A percentile compares a stretch with the other conserved stretches of the same genome.
These are phyloP conservation scores for Tolypocladium inflatum DNA, from an alignment of 2,329 filamentous ascomycete species.

Conservation along the genomic window DNA sequence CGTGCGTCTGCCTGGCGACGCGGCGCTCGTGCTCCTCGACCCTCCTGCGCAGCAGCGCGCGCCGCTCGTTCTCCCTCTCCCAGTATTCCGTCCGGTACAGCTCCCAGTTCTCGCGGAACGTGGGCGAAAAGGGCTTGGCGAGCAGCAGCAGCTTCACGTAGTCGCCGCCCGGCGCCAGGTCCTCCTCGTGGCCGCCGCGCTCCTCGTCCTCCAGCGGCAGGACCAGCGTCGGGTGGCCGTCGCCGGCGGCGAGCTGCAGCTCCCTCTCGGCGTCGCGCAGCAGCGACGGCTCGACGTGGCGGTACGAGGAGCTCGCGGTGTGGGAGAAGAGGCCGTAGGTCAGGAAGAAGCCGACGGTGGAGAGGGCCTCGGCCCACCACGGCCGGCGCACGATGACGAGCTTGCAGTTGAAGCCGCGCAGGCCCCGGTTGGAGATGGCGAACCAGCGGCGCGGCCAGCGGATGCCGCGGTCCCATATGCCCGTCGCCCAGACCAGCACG, in stretches of 20 bases:
- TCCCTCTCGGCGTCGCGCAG: slow-evolving; percentile 52
- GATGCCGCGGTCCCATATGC: slow-evolving; percentile 92
- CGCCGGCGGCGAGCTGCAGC: slow-evolving; percentile 35
- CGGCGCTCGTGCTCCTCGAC: slow-evolving; percentile 60
- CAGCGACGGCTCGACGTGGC: slow-evolving; percentile 60
- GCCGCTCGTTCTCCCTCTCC: slow-evolving; percentile 90
- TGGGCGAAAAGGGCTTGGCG: slow-evolving; percentile 89
- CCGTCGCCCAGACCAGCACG: slow-evolving; percentile 84
- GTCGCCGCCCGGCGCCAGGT: slow-evolving; percentile 81
- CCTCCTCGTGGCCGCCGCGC: slow-evolving; percentile 69
- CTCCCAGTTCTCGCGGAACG: slow-evolving; percentile 96
- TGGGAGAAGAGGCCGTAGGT: slow-evolving; percentile 66
- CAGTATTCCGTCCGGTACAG: slow-evolving; percentile 90
- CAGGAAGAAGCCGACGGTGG: slow-evolving; percentile 65
- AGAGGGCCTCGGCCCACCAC: slow-evolving; percentile 70
- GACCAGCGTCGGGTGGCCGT: slow-evolving; percentile 30
- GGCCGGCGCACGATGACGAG: slow-evolving; percentile 78
- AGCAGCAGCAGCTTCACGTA: slow-evolving; percentile 84
- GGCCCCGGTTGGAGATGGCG: slow-evolving; percentile 75
- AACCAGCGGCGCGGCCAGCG: slow-evolving; percentile 93
- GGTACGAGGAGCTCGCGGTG: slow-evolving; percentile 60
- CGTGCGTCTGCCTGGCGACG: slow-evolving; percentile 56
- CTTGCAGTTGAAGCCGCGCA: slow-evolving; percentile 92
- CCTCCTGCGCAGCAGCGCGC: slow-evolving; percentile 60
- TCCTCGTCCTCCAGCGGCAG: slow-evolving; percentile 47